Evolutionary conservation across 306 rosid species (phyloP), one percentile per base, ranked within the genome.

Genomic region (Rosa persica): DNA sequence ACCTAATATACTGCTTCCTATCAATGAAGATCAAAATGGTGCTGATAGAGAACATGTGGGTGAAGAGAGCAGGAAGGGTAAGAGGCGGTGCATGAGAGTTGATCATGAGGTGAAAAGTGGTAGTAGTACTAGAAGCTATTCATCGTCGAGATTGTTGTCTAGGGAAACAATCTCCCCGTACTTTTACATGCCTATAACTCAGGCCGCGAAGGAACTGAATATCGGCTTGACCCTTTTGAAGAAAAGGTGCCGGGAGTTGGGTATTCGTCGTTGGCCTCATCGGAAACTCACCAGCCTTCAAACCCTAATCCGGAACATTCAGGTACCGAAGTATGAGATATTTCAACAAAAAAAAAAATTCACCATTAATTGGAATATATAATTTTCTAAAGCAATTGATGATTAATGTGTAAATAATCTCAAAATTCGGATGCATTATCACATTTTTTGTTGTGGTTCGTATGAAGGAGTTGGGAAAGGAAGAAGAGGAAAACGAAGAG

Each of bases 251-350:
- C 85, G 98, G 22, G 96, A 93, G 52, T 78, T 95, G 80, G 99
- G 99, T 2, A 89, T 95, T 0, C 73, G 89, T 23, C 85, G 99
- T 72, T 95, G 98, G 99, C 99, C 99, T 0, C 99, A 95, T 15
- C 81, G 99, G 36, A 95, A 95, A 83, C 79, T 95, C 5, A 85
- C 80, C 88, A 95, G 99, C 73, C 91, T 95, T 3, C 91, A 93
- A 86, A 89, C 94, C 12, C 87, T 93, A 15, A 93, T 91, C 40
- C 84, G 78, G 51, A 93, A 91, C 81, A 81, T 93, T 0, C 87
- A 93, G 91, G 98, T 86, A n/a, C 5, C 20, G 69, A 54, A 20
- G 23, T 8, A 22, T 10, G 54, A 6, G 3, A 52, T 19, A 20
- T 8, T 8, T 43, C 46, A 43, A 30, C n/a, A 30, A 30, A 30